Evolutionary conservation across 225 moss, liverwort and hornwort species (phyloP), one percentile per base, ranked within the genome.

Genomic region (Polytrichum commune): DNA sequence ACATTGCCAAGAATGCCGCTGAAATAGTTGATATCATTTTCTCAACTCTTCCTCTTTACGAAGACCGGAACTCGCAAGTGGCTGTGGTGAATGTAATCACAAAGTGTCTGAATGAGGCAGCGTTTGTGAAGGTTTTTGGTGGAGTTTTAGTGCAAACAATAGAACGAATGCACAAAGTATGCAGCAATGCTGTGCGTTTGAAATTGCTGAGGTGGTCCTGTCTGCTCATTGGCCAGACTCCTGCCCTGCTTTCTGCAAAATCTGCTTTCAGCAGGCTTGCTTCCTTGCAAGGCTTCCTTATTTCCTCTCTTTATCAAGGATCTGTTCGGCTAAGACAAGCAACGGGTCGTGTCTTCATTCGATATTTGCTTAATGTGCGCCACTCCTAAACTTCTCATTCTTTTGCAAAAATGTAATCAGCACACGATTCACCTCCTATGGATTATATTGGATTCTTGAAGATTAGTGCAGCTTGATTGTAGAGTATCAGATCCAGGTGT

Each of bases 141-240:
- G 91, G 93, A 74, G 74, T 78, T 35, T 77, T 98, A 75, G 93
- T 98, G 58, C 95, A 91, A 76, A 82, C 65, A 77, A 85, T 82
- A 55, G 98, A 98, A 78, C 84, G 83, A 76, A 79, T 70, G 29
- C 74, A 75, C 69, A 90, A 79, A 74, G 75, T 76, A 65, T 80
- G 90, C 71, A 84, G 84, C 72, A 78, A 87, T 71, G 81, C 87
- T 46, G 88, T 91, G 65, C 82, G 88, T 54, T 86, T 95, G 27
- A 95, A 93, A 83, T 83, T 93, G 66, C 86, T 95, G 33, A 90
- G 93, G 86, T 98, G 98, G 95, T 93, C 98, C 64, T 93, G 87
- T 72, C 74, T 98, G 66, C 90, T 98, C 71, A 73, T 95, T 65
- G 70, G 75, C 60, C 83, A 81, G 67, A 89, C 85, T 79, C 90